Percentiles rank a stretch among this genome's conserved stretches.
phyloP scores from a whole-genome alignment of 441 rosid species.

The Macaranga tanarius region DNA sequence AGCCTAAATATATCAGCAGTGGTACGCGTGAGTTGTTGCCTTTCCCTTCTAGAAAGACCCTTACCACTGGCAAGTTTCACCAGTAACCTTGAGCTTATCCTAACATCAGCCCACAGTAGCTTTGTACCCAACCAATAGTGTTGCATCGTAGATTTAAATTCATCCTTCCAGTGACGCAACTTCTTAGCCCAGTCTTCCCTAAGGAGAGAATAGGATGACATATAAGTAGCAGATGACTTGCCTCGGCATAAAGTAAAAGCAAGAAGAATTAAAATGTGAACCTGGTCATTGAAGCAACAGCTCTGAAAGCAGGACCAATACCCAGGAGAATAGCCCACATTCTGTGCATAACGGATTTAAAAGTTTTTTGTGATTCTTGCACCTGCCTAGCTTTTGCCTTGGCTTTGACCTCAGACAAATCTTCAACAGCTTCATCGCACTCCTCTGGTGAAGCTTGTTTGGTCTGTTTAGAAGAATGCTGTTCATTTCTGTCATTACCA shows the following conservation, averaged over 20 bases:
- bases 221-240: conserved; percentile 24
- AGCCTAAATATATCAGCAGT: conserved; percentile 92
- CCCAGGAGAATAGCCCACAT: conserved; percentile 66
- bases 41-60: conserved; percentile 86
- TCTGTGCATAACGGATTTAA: conserved; percentile 51
- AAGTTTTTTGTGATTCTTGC: conserved; percentile 61
- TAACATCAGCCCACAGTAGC: conserved; percentile 84
- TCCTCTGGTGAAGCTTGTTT: conserved; percentile 95
- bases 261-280: conserved; percentile 29
- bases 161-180: conserved; percentile 41
- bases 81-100: conserved; percentile 82
- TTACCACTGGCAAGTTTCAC: conserved; percentile 82
- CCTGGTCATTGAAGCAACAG: conserved; percentile 97
- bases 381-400: conserved; percentile 86
- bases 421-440: conserved; percentile 97
- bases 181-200: conserved; percentile 38
- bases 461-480: conserved; percentile 44
- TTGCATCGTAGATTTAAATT: conserved; percentile 43
- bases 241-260: conserved; percentile 16
- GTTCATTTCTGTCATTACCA: conserved; percentile 43
- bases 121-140: conserved; percentile 95
- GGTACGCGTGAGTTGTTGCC: conserved; percentile 82
- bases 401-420: conserved; percentile 75
- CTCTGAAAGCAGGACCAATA: conserved; percentile 94
- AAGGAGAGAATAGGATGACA: conserved; percentile 21